phyloP scores from a whole-genome alignment of 1,284 basidiomycete species.

The Naganishia sp. region DNA sequence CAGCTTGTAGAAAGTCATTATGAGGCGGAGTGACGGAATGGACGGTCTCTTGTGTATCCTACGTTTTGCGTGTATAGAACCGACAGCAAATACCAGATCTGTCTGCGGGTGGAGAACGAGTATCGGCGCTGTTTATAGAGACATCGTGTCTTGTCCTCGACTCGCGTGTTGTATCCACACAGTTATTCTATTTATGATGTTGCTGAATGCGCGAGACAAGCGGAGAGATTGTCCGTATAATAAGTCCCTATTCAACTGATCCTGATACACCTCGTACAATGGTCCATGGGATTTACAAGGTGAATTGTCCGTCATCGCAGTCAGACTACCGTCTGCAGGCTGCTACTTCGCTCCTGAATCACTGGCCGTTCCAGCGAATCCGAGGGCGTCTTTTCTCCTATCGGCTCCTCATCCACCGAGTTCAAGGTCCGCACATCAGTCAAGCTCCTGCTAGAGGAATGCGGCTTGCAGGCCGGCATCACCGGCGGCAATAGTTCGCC shows the following conservation, averaged over 20 bases:
- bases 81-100: no score
- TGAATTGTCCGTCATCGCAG: background rate
- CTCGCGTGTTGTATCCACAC: no score
- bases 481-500: constrained; percentile 6
- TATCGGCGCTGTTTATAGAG: background rate
- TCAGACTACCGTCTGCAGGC: constrained; percentile 11
- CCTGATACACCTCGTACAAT: constrained; percentile 12
- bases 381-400: background rate
- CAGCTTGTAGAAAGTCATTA: constrained; percentile 19
- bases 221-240: constrained; percentile 4
- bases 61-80: background rate
- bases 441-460: background rate
- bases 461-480: constrained; percentile 10
- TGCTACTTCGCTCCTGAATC: constrained; percentile 8
- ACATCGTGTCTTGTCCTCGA: no score
- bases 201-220: background rate
- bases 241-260: background rate
- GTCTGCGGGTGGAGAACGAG: background rate
- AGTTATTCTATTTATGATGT: no score
- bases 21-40: background rate
- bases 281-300: background rate
- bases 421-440: constrained; percentile 12
- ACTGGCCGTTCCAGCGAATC: background rate
- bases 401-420: constrained; percentile 20
- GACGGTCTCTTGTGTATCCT: constrained; percentile 6